phyloP scores from a whole-genome alignment of 2,329 filamentous ascomycete genomes.

The Fusarium buharicum region DNA sequence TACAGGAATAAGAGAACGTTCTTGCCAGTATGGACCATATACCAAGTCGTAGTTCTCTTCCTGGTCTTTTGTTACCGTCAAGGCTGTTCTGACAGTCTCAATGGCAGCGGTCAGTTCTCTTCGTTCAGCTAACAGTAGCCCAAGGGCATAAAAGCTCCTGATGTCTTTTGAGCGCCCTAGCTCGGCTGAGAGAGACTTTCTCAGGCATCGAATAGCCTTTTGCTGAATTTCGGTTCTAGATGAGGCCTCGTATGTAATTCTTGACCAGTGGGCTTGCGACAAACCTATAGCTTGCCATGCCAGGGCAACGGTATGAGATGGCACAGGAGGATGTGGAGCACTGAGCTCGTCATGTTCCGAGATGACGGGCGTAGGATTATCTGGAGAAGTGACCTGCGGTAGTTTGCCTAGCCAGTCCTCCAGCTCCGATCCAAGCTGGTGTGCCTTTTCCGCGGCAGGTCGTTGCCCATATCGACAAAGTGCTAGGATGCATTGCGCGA shows the following conservation, averaged over 20 bases:
- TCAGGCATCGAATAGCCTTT: slow-evolving; percentile 80
- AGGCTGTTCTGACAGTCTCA: slow-evolving; percentile 79
- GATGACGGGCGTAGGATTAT: slow-evolving; percentile 46
- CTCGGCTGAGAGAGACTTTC: slow-evolving; percentile 75
- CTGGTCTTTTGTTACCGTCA: slow-evolving; percentile 68
- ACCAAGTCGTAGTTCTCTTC: slow-evolving; percentile 57
- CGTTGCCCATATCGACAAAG: slow-evolving; percentile 83
- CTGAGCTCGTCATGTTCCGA: slow-evolving; percentile 48
- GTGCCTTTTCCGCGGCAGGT: slow-evolving; percentile 81
- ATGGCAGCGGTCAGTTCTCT: slow-evolving; percentile 83
- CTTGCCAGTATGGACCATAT: slow-evolving; percentile 66
- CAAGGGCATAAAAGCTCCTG: slow-evolving; percentile 82
- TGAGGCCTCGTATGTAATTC: slow-evolving; percentile 79
- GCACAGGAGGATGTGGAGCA: slow-evolving; percentile 58
- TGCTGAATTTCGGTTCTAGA: slow-evolving; percentile 77
- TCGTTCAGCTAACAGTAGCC: slow-evolving; percentile 87
- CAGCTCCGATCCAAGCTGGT: slow-evolving; percentile 74
- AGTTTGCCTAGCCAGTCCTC: slow-evolving; percentile 78
- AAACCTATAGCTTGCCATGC: slow-evolving; percentile 88
- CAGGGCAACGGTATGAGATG: slow-evolving; percentile 70
- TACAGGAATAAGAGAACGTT: slow-evolving; percentile 76
- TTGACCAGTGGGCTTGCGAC: slow-evolving; percentile 87
- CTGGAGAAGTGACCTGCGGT: slow-evolving; percentile 47
- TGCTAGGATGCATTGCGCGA: slow-evolving; percentile 81
- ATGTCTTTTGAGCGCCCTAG: slow-evolving; percentile 74